Evolutionary conservation across 1,284 basidiomycete genomes (phyloP), one percentile per base, ranked within the genome.

Genomic region (Mycena citricolor): DNA sequence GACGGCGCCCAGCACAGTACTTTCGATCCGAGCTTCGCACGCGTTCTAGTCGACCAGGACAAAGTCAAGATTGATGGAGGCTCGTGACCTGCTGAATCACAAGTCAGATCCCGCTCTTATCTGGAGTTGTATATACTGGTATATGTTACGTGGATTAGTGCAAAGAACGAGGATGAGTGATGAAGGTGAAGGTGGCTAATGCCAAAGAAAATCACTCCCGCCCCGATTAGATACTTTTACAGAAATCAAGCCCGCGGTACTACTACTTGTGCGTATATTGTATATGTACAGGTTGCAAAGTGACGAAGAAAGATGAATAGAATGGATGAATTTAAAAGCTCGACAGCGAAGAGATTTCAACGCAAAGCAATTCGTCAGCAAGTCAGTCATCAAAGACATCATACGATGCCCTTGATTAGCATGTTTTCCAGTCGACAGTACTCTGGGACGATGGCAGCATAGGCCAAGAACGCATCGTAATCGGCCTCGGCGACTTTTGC

Each of bases 361-460:
- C 2, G 25, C 19, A 45, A 33, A 39, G 44, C 44, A 45, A 35
- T 44, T 44, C 42, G 42, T 32, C 35, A 38, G 41, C 34, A 38
- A 16, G n/a, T n/a, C n/a, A n/a, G n/a, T n/a, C n/a, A n/a, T n/a
- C n/a, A n/a, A 8, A 22, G 20, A 36, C 25, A 25, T 66, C 56
- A 74, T 20, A 73, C 69, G 34, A 74, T 69, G 22, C 66, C 70
- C 63, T 86, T 87, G 55, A 83, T 74, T 33, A 90, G 62, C 76
- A 90, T 79, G 10, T 77, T 74, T 63, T 90, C 87, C 54, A 90
- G 64, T 34, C 87, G 68, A 63, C 77, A 82, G 61, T 79, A 90
- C 65, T 90, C 87, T 12, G 86, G 83, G n/a, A 90, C 83, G 58
- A 90, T 84, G 25, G 84, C 77, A 10, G 87, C 86, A 61, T 90